Percentiles rank a stretch among this genome's conserved stretches.
Evolutionary conservation across 768 basidiomycete species (phyloP).

Genomic region (Phaffia tasmanica): DNA sequence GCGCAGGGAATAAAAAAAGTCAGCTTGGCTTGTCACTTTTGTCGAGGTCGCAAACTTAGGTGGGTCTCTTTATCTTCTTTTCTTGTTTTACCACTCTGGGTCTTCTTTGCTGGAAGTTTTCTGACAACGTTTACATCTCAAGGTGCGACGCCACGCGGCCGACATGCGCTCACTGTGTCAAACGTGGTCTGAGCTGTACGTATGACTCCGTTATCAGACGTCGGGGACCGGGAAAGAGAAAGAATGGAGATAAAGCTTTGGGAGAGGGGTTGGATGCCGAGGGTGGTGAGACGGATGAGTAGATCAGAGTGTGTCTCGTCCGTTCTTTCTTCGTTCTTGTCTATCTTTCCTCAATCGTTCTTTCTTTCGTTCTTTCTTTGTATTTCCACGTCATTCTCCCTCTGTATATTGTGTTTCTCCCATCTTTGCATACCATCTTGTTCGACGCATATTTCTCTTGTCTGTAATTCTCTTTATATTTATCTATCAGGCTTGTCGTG

Average conservation of each 20-base stretch:
- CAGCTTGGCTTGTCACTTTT: slow-evolving; percentile 39
- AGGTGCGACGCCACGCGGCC: slow-evolving; percentile 37
- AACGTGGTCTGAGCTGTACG: slow-evolving; percentile 34
- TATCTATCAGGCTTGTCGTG: no score
- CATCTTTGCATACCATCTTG: no score
- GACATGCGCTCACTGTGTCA: slow-evolving; percentile 36
- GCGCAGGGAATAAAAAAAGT: slow-evolving; percentile 3
- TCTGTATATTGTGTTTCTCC: no score
- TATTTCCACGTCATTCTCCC: no score
- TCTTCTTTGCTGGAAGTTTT: background rate
- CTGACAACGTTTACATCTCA: background rate
- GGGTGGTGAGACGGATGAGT: no score
- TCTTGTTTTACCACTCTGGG: background rate
- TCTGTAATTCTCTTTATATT: no score
- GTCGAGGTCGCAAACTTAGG: slow-evolving; percentile 39
- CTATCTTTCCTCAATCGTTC: no score
- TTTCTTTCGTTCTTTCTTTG: no score
- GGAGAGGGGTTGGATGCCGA: no score
- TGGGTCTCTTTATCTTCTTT: slow-evolving; percentile 27
- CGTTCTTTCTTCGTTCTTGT: no score
- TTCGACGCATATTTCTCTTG: no score
- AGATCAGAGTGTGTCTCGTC: no score
- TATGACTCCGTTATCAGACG: slow-evolving; percentile 37
- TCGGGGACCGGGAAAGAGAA: slow-evolving; percentile 39
- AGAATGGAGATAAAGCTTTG: slow-evolving; percentile 26